Conservation (phyloP, 805 yeast genomes). For the Torulaspora gathmanii region DNA sequence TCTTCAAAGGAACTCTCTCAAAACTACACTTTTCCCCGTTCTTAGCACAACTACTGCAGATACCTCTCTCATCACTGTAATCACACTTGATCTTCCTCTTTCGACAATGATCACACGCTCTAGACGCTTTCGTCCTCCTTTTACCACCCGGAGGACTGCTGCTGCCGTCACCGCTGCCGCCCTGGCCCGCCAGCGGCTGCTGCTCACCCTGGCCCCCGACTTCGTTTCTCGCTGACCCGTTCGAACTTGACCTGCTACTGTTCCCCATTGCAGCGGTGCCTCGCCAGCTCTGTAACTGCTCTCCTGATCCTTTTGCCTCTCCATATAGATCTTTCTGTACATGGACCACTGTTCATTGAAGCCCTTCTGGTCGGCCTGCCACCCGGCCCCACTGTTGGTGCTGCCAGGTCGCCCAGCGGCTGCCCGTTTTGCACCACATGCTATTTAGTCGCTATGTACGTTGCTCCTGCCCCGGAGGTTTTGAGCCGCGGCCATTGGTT, state of each 20-base stretch:
- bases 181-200: neutral
- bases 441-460: too few relatives aligned
- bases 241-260: conserved; percentile 9
- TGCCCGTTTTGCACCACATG: neutral
- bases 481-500: too few relatives aligned
- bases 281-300: neutral
- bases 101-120: conserved; percentile 80
- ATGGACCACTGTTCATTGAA: too few relatives aligned
- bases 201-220: neutral
- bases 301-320: neutral
- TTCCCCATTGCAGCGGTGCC: conserved; percentile 3
- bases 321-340: too few relatives aligned
- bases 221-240: conserved; percentile 7
- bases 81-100: conserved; percentile 69
- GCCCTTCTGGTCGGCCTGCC: too few relatives aligned
- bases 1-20: conserved; percentile 64
- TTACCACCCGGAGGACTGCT: conserved; percentile 29
- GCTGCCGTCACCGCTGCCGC: conserved; percentile 1
- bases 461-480: too few relatives aligned
- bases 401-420: neutral
- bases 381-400: neutral
- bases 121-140: conserved; percentile 65
- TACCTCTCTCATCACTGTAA: conserved; percentile 47
- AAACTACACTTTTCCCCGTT: conserved; percentile 61
- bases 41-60: conserved; percentile 63